A percentile compares a stretch with the other conserved stretches of the same genome.
phyloP scores from a whole-genome alignment of 345 rosid species.

The Conringia planisiliqua region DNA sequence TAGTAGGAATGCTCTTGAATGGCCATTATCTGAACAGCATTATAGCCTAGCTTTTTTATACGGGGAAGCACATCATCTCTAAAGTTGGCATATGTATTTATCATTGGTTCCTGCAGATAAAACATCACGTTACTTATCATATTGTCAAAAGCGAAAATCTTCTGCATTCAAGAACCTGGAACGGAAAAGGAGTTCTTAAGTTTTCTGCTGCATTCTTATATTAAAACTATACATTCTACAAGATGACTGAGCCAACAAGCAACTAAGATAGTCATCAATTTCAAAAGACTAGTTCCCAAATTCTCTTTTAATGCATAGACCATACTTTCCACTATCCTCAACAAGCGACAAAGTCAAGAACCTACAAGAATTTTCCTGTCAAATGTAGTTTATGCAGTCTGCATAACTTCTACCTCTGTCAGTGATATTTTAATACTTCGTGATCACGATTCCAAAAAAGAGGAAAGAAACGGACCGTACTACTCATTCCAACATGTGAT shows the following conservation, averaged over 20 bases:
- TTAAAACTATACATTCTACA: not conserved
- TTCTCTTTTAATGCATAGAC: slow-evolving; percentile 1
- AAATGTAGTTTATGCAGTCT: slow-evolving; percentile 4
- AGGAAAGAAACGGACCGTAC: slow-evolving; percentile 58
- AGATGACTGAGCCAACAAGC: slow-evolving; percentile 5
- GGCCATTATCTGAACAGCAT: slow-evolving; percentile 98
- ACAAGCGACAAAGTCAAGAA: not conserved
- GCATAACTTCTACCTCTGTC: slow-evolving; percentile 7
- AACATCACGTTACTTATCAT: not conserved
- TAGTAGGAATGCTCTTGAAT: slow-evolving; percentile 97
- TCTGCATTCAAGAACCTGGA: not conserved
- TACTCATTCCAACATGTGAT: slow-evolving; percentile 98
- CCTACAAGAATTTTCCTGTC: not conserved
- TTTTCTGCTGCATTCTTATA: not conserved
- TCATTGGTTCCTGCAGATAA: slow-evolving; percentile 71
- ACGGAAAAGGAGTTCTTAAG: not conserved
- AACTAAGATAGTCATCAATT: not conserved
- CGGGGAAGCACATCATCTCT: slow-evolving; percentile 98
- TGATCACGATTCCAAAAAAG: slow-evolving; percentile 4
- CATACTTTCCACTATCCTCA: slow-evolving; percentile 6
- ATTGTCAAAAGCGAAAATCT: slow-evolving; percentile 6
- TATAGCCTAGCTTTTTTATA: slow-evolving; percentile 86
- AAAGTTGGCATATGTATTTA: slow-evolving; percentile 81
- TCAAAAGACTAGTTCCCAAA: not conserved
- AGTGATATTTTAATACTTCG: slow-evolving; percentile 6